Conservation (phyloP, 78 protist genomes). For the Abeoforma whisleri region DNA sequence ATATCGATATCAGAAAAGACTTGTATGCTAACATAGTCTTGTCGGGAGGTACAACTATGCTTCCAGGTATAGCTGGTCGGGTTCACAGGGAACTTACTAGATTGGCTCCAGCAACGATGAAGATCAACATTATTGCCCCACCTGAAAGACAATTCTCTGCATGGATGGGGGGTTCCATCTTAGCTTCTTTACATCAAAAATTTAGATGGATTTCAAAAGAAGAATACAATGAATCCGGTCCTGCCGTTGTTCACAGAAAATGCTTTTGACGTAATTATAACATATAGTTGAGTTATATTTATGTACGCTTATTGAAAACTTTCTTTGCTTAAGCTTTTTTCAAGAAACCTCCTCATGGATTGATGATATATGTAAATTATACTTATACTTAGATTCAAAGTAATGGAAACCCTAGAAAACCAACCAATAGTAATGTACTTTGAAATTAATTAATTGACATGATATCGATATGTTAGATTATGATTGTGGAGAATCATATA, state of each 20-base stretch:
- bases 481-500: too few species aligned
- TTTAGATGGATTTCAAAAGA: background rate
- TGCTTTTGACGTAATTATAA: too few species aligned
- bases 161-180: background rate
- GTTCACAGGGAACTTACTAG: conserved; percentile 37
- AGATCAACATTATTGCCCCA: background rate
- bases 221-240: background rate
- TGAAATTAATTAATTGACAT: too few species aligned
- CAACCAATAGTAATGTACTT: too few species aligned
- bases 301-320: too few species aligned
- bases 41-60: conserved; percentile 57
- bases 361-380: too few species aligned
- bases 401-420: too few species aligned
- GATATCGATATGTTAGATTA: too few species aligned
- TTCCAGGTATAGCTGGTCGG: conserved; percentile 53
- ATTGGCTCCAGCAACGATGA: conserved; percentile 5
- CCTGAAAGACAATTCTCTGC: background rate
- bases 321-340: too few species aligned
- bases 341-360: too few species aligned
- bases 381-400: too few species aligned
- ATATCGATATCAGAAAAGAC: conserved; percentile 48
- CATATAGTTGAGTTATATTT: too few species aligned
- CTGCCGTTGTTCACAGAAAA: background rate
- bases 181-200: background rate
- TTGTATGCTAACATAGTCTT: conserved; percentile 44